Conservation (phyloP, 1,284 basidiomycete species). For the Meira miltonrushii region DNA sequence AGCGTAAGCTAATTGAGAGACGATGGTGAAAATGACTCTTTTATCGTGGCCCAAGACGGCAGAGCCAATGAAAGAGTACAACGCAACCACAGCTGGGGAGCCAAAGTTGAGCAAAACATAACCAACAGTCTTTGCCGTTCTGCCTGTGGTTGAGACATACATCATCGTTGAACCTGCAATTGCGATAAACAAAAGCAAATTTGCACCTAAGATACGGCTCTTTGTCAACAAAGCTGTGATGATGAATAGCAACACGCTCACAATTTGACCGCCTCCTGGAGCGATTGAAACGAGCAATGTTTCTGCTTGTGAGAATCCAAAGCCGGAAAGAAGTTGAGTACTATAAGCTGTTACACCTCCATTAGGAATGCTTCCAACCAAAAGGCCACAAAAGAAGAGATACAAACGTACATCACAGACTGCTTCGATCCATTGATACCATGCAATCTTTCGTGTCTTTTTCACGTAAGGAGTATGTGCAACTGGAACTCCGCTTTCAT, state of each 20-base stretch:
- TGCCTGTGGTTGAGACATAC: not conserved
- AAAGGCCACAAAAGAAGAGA: constrained; percentile 1
- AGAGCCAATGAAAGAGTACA: constrained; percentile 5
- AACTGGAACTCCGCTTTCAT: constrained; percentile 9
- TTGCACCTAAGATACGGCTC: constrained; percentile 1
- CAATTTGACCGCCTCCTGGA: not conserved
- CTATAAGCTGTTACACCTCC: constrained; percentile 10
- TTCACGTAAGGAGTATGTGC: constrained; percentile 7
- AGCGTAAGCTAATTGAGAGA: not conserved
- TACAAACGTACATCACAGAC: constrained; percentile 3
- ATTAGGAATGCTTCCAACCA: constrained; percentile 4
- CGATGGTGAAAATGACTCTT: not conserved
- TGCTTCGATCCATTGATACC: constrained; percentile 3
- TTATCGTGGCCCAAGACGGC: not conserved
- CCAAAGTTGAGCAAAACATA: constrained; percentile 7
- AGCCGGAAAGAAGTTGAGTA: not conserved
- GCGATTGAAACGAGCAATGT: not conserved
- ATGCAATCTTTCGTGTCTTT: not conserved
- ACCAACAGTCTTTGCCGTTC: constrained; percentile 2
- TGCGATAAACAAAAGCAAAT: not conserved
- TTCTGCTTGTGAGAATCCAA: not conserved
- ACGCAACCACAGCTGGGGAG: constrained; percentile 4
- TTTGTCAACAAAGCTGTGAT: not conserved
- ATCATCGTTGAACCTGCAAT: not conserved
- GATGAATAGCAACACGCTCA: not conserved